Evolutionary conservation across 306 rosid genomes (phyloP).

Genomic region (Hippophae gyantsensis): DNA sequence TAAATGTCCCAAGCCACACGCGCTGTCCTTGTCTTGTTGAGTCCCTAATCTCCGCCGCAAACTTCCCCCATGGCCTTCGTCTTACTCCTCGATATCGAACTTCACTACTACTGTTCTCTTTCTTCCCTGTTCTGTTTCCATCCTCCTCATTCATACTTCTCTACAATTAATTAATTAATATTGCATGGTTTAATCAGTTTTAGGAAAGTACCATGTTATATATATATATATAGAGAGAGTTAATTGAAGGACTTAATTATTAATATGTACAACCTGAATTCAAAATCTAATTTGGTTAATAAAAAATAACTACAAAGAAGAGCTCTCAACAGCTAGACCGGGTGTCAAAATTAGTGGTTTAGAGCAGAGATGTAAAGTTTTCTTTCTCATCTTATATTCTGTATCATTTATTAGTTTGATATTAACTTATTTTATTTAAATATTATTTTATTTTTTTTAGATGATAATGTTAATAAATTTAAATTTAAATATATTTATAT

Average conservation of each 20-base stretch:
- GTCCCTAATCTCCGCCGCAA: conserved; percentile 89
- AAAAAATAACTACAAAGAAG: not conserved
- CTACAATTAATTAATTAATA: conserved; percentile 4
- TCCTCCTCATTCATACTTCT: conserved; percentile 17
- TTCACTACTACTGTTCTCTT: conserved; percentile 18
- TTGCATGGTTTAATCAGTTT: conserved; percentile 27
- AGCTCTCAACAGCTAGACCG: conserved; percentile 3
- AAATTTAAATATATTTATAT: too few relatives aligned
- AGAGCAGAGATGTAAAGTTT: too few relatives aligned
- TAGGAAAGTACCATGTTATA: too few relatives aligned
- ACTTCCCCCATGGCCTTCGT: conserved; percentile 82
- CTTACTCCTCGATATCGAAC: conserved; percentile 63
- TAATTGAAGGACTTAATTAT: too few relatives aligned
- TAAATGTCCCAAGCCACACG: conserved; percentile 84
- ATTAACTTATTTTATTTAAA: too few relatives aligned
- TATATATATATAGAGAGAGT: too few relatives aligned
- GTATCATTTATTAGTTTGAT: too few relatives aligned
- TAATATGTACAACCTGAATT: too few relatives aligned
- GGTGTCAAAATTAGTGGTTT: conserved; percentile 2
- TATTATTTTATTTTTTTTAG: too few relatives aligned
- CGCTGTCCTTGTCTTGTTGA: conserved; percentile 53
- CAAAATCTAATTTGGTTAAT: too few relatives aligned
- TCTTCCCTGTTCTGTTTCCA: conserved; percentile 27
- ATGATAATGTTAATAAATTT: too few relatives aligned
- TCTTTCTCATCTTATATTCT: too few relatives aligned